Percentiles rank a stretch among this genome's conserved stretches.
Conservation (phyloP, 179 eudicot genomes). For the Drosera spatulata region DNA sequence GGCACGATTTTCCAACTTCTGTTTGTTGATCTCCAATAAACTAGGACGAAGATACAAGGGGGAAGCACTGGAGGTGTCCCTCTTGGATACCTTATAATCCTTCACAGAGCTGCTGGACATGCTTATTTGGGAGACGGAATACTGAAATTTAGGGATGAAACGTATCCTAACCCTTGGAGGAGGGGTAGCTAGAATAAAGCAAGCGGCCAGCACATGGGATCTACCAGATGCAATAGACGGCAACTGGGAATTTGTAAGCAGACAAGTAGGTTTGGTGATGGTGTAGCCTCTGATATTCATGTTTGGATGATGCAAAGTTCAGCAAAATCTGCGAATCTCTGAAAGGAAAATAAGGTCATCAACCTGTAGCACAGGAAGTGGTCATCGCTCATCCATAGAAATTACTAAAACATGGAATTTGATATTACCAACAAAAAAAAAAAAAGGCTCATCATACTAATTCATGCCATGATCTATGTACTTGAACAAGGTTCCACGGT, state of each 20-base stretch:
- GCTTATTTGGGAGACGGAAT: conserved; percentile 36
- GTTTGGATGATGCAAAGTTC: conserved; percentile 12
- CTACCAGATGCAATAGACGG: conserved; percentile 28
- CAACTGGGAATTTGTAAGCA: conserved; percentile 40
- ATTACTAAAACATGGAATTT: no score
- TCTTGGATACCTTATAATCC: conserved; percentile 20
- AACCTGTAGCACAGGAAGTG: background rate
- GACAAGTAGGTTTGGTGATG: conserved; percentile 42
- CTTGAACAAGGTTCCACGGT: no score
- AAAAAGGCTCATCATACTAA: no score
- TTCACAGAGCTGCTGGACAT: conserved; percentile 19
- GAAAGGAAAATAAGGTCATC: background rate
- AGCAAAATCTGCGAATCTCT: conserved; percentile 17
- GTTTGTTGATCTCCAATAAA: conserved; percentile 71
- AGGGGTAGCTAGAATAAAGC: conserved; percentile 22
- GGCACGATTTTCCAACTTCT: conserved; percentile 64
- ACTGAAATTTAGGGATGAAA: conserved; percentile 33
- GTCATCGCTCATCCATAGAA: no score
- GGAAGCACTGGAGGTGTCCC: conserved; percentile 28
- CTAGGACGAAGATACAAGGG: conserved; percentile 79
- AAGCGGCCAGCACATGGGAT: conserved; percentile 17
- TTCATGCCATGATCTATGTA: no score
- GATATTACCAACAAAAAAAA: no score
- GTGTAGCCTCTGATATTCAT: conserved; percentile 50
- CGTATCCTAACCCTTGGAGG: conserved; percentile 22